Evolutionary conservation across 1,139 yeast genomes (phyloP).

Genomic region (Saccharomyces hybrid): DNA sequence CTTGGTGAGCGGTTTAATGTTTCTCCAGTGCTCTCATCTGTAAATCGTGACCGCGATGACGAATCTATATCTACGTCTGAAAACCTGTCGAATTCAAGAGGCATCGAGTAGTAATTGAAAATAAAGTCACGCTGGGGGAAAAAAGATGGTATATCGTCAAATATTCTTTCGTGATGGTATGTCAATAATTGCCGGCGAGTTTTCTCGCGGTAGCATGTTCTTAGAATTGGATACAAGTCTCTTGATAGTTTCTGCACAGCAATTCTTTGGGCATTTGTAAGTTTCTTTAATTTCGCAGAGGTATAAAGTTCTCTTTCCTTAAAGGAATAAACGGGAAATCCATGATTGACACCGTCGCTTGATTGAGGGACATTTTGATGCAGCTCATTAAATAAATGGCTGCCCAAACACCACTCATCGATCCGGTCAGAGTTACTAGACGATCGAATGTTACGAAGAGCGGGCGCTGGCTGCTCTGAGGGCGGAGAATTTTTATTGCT

Average conservation of each 20-base stretch:
- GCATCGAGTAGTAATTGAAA: constrained; percentile 10
- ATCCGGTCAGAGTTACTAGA: constrained; percentile 3
- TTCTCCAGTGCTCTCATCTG: constrained; percentile 1
- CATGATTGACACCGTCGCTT: neutral
- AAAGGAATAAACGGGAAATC: neutral
- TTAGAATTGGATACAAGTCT: neutral
- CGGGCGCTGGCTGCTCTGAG: neutral
- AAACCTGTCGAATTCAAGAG: constrained; percentile 2
- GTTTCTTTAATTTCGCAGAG: neutral
- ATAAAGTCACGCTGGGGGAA: constrained; percentile 13
- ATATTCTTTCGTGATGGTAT: constrained; percentile 8
- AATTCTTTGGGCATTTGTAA: neutral
- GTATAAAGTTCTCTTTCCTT: neutral
- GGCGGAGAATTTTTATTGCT: neutral
- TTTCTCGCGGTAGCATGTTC: constrained; percentile 8
- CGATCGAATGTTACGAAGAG: neutral
- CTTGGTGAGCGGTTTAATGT: neutral
- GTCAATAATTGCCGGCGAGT: constrained; percentile 4
- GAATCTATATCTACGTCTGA: constrained; percentile 8
- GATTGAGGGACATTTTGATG: neutral
- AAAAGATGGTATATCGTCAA: constrained; percentile 16
- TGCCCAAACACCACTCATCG: constrained; percentile 7
- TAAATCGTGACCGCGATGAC: constrained; percentile 4
- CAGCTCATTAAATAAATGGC: neutral
- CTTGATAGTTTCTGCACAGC: neutral